Evolutionary conservation across 2,329 filamentous ascomycete genomes (phyloP).

Genomic region (Cladophialophora bantiana): DNA sequence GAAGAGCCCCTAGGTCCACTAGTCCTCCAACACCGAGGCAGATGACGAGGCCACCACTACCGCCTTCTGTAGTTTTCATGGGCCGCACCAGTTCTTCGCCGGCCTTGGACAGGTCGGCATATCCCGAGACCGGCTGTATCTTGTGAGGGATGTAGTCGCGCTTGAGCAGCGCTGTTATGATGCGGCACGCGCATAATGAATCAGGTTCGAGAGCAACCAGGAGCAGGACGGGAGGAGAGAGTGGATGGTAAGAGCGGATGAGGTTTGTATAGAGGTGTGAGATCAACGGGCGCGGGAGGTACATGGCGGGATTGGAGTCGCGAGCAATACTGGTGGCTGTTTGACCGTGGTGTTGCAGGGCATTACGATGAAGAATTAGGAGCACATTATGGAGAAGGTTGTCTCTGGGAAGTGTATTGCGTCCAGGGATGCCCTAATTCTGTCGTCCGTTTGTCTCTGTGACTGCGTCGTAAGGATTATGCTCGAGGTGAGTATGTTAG

Average conservation of each 20-base stretch:
- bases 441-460: not conserved
- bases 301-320: constrained; percentile 66
- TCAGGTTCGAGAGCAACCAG: constrained; percentile 88
- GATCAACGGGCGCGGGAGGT: constrained; percentile 88
- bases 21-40: constrained; percentile 92
- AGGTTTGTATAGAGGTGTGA: constrained; percentile 92
- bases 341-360: constrained; percentile 9
- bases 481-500: not conserved
- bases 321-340: constrained; percentile 12
- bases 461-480: not conserved
- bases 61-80: constrained; percentile 85
- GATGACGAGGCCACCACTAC: constrained; percentile 85
- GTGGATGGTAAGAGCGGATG: constrained; percentile 82
- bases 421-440: not conserved
- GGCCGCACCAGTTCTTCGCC: constrained; percentile 80
- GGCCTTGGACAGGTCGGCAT: constrained; percentile 82
- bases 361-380: constrained; percentile 20
- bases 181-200: constrained; percentile 92
- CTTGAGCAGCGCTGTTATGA: constrained; percentile 90
- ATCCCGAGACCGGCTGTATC: constrained; percentile 92
- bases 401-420: not conserved
- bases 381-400: not conserved
- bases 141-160: constrained; percentile 98
- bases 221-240: constrained; percentile 87
- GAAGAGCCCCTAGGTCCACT: constrained; percentile 80